Conservation (phyloP, 169 alveolate species). For the Eimeria sp. region DNA sequence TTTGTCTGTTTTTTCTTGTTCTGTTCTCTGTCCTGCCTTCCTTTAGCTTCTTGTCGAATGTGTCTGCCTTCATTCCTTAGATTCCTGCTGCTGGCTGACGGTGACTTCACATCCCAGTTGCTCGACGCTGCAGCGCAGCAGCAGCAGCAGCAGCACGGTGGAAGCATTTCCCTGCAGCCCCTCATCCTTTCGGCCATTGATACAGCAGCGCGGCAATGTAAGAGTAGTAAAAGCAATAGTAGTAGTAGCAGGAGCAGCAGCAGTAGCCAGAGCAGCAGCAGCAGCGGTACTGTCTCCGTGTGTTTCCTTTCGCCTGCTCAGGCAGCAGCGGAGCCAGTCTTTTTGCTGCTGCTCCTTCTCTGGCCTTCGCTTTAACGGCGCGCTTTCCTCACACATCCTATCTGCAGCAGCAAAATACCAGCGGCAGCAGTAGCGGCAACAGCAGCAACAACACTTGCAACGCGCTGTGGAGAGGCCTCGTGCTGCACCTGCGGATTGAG, state of each 20-base stretch:
- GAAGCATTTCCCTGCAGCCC: constrained; percentile 19
- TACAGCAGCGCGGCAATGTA: constrained; percentile 41
- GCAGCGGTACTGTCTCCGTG: background rate
- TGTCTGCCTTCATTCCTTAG: background rate
- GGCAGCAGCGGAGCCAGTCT: constrained; percentile 55
- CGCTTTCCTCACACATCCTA: constrained; percentile 36
- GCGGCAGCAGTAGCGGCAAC: background rate
- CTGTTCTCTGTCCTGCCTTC: background rate
- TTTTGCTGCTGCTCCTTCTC: constrained; percentile 22
- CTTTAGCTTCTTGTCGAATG: no score
- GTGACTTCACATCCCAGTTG: background rate
- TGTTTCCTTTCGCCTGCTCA: background rate
- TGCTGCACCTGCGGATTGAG: constrained; percentile 40
- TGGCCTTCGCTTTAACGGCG: constrained; percentile 30
- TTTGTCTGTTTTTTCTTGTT: background rate
- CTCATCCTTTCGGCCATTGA: constrained; percentile 51
- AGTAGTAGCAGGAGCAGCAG: background rate
- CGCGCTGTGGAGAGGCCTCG: constrained; percentile 26
- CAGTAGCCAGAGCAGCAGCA: no score
- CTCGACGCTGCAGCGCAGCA: background rate
- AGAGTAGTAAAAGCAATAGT: background rate
- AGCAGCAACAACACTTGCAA: constrained; percentile 10
- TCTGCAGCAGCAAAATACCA: constrained; percentile 27
- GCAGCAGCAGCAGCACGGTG: constrained; percentile 7
- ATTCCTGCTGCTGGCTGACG: constrained; percentile 32